A percentile compares a stretch with the other conserved stretches of the same genome.
These are phyloP conservation scores for Colletotrichum sp. DNA, from an alignment of 2,329 filamentous ascomycete species.

Conservation along the genomic window DNA sequence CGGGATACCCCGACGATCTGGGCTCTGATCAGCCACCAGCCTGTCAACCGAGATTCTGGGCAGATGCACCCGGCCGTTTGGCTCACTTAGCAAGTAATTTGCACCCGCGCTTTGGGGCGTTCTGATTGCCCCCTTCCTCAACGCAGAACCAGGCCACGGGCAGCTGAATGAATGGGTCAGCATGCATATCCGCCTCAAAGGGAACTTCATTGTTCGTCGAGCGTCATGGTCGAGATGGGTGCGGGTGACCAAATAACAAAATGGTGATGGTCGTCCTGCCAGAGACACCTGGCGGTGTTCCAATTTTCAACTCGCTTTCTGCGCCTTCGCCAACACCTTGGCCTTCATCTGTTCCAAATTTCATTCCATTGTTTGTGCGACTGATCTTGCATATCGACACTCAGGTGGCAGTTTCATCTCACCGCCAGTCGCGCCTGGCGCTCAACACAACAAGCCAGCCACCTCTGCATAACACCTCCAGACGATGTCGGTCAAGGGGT, in stretches of 20 bases:
- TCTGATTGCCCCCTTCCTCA: background rate
- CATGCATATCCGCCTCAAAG: background rate
- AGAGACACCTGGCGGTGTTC: background rate
- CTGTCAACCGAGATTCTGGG: background rate
- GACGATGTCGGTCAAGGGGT: background rate
- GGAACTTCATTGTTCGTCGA: background rate
- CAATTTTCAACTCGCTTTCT: background rate
- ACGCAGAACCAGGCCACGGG: background rate
- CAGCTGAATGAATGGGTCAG: background rate
- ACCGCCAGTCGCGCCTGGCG: background rate
- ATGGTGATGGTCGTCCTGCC: background rate
- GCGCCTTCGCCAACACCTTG: background rate
- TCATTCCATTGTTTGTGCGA: background rate
- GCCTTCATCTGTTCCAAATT: background rate
- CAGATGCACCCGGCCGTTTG: background rate
- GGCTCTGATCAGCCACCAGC: background rate
- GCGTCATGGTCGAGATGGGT: background rate
- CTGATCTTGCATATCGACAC: background rate
- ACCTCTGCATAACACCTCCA: background rate
- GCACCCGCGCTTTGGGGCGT: background rate
- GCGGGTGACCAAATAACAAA: background rate
- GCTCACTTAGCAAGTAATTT: background rate
- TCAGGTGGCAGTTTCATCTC: background rate
- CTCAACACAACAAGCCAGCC: background rate
- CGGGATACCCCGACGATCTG: background rate